These are phyloP conservation scores for Clitopilus hobsonii DNA, from an alignment of 768 basidiomycete genomes.

Conservation along the genomic window DNA sequence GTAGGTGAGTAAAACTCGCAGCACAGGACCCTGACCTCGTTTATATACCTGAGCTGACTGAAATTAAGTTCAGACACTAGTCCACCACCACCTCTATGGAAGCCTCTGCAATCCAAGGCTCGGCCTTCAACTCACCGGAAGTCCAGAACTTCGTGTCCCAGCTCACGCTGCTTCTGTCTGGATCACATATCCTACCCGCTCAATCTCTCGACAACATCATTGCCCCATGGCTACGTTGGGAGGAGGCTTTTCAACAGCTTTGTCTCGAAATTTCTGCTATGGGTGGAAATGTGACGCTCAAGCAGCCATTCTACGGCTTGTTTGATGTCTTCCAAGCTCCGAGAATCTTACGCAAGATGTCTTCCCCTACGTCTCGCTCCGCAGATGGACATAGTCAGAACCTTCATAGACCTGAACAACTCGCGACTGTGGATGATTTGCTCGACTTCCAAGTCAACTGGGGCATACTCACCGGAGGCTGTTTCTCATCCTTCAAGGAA, in stretches of 20 bases:
- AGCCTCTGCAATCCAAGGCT: neutral
- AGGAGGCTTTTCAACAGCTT: neutral
- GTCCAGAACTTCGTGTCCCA: neutral
- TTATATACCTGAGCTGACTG: no score
- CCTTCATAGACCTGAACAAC: no score
- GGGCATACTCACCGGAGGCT: no score
- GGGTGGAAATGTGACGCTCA: neutral
- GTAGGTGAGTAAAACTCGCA: no score
- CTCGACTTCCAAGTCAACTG: no score
- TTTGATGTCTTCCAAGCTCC: neutral
- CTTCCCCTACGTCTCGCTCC: neutral
- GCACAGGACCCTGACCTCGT: no score
- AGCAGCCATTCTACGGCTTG: neutral
- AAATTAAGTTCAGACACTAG: no score
- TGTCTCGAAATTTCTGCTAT: neutral
- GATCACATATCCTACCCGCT: neutral
- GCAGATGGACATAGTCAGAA: neutral
- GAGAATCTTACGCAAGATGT: neutral
- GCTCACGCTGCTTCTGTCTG: neutral
- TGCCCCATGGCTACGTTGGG: neutral
- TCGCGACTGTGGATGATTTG: no score
- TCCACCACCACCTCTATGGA: neutral
- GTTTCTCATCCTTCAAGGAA: no score
- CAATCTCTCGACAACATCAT: neutral
- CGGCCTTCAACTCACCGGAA: neutral